Evolutionary conservation across 163 green algal species (phyloP), one percentile per base, ranked within the genome.

Genomic region (Chloromonas sp.): DNA sequence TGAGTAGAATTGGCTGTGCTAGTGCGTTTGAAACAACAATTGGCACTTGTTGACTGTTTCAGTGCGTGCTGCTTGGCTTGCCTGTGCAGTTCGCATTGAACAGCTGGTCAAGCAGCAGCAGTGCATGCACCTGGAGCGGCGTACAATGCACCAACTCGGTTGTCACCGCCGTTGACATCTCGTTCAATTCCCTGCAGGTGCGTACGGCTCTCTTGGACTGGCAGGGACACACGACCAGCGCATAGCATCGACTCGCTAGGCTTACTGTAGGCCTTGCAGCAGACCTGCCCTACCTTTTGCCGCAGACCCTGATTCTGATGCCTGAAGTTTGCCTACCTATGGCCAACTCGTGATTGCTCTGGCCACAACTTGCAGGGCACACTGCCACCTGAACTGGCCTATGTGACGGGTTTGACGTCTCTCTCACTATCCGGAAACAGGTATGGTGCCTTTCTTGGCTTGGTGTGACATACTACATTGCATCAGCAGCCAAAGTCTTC

Each of bases 331-430:
- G 66, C 66, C 66, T 74, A 11, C 11, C 5, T 74, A 11, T 74
- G 66, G 5, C 5, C 66, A 74, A 5, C 66, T 74, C 5, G 66
- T 11, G 66, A 36, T 79, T 79, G 71, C 71, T 5, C n/a, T 81
- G n/a, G n/a, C 11, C 66, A 11, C 66, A 15, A 11, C 11, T 5
- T 11, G 66, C 66, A 81, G 77, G 83, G 89, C 60, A 82, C 81
- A 2, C 83, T 92, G 82, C 87, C 89, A 1, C 2, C 80, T 0
- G 15, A 36, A 2, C 90, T 87, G 87, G 57, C 78, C 8, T 66
- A 85, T 11, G 82, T 87, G 81, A 83, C 62, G 0, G 77, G 60
- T 1, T 66, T 84, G 2, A 84, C 60, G 1, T 60, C 1, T 57
- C 58, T 71, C 60, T 15, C 61, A 3, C 78, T 82, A 13, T 66